These are phyloP conservation scores for Sherardia arvensis DNA, from an alignment of 257 asterid species.

Conservation along the genomic window DNA sequence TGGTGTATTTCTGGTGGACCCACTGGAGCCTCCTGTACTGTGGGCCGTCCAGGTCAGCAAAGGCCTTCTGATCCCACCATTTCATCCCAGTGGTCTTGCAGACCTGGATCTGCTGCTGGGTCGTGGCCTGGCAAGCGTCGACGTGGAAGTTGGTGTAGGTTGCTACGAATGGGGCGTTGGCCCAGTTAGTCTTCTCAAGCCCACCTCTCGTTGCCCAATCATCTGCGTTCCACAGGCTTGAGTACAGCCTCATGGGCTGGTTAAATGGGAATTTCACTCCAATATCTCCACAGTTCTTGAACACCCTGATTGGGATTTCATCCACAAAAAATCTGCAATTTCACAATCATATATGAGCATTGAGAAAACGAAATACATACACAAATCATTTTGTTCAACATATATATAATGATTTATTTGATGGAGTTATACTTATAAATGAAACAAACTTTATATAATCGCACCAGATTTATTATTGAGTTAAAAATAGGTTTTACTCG, in stretches of 20 bases:
- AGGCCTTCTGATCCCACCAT: constrained; percentile 40
- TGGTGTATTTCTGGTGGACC: constrained; percentile 30
- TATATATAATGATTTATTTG: too few species aligned
- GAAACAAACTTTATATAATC: too few species aligned
- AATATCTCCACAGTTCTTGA: constrained; percentile 27
- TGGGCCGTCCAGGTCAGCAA: constrained; percentile 24
- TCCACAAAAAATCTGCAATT: constrained; percentile 31
- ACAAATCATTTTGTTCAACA: too few species aligned
- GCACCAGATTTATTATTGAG: too few species aligned
- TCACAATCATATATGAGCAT: not conserved
- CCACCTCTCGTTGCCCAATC: constrained; percentile 47
- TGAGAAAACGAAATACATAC: too few species aligned
- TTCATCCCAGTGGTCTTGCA: constrained; percentile 25
- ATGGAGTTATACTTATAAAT: too few species aligned
- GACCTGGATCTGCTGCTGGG: constrained; percentile 18
- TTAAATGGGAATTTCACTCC: constrained; percentile 30
- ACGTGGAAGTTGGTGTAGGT: constrained; percentile 32
- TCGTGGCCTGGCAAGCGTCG: constrained; percentile 27
- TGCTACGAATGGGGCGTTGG: constrained; percentile 32
- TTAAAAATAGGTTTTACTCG: too few species aligned
- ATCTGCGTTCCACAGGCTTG: constrained; percentile 36
- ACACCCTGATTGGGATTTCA: constrained; percentile 22
- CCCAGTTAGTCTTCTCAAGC: constrained; percentile 30
- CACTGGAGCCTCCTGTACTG: constrained; percentile 27
- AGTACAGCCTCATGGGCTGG: constrained; percentile 36